Evolutionary conservation across 2,329 filamentous ascomycete genomes (phyloP), one percentile per base, ranked within the genome.

Genomic region (Microsporum audouinii): DNA sequence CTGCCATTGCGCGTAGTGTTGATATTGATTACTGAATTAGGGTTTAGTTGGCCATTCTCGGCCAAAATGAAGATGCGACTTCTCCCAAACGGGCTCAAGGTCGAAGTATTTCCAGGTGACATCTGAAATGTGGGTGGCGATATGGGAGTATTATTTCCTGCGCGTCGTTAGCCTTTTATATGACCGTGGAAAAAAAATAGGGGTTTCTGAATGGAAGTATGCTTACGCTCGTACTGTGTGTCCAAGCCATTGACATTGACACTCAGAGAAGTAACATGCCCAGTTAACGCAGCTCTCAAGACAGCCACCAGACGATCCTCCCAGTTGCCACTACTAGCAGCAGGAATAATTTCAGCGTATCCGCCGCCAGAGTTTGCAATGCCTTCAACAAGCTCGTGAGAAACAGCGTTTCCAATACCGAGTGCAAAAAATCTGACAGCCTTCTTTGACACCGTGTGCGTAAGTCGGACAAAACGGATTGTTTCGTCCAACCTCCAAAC

Each of bases 281-380:
- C 51, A 5, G 51, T 34, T 27, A 55, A 34, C 6, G 51, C 23
- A 55, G 51, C 51, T 10, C 23, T 55, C 10, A 55, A 5, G 7
- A 55, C 51, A 5, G 51, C 51, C 8, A 55, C 51, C 1, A 55
- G 14, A 55, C 51, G 51, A 31, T 33, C 51, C 51, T 55, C 51
- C 51, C 51, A 55, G 51, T 23, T n/a, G 10, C 5, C 31, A 23
- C 10, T 55, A 6, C 27, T 55, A 34, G 51, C 23, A 55, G 34
- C 10, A n/a, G 51, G 51, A 5, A 55, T 55, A 55, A 55, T 10
- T 38, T 55, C 51, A 7, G 61, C 38, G 55, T 60, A 83, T 0
- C 83, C 83, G 59, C 82, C 80, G 0, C 83, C 84, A 10, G 79
- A 78, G 58, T 78, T 76, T 17, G 83, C 82, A 61, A 85, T 75